Base-by-base conservation (phyloP, 306 rosid genomes). In the Glycine tomentella region DNA sequence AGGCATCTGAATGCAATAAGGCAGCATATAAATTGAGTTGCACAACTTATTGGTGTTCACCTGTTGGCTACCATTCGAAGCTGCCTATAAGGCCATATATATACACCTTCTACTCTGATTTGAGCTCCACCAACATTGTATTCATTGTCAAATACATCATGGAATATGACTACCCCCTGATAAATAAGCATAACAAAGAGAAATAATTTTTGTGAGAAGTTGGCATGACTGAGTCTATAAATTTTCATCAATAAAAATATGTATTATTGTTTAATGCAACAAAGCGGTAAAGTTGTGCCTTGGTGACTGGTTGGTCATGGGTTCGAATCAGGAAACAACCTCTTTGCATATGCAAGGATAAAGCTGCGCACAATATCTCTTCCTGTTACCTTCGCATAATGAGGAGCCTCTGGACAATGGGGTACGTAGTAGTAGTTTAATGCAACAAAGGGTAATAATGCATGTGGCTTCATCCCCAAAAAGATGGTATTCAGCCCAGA, bases 21-120 rank as follows among this genome's bases (percentile, higher is more conserved):
- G 34, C 31, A 51, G 5, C 15, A 9, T 33, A 74, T 56, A 82
- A 67, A 76, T 58, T 68, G 69, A 64, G 72, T 69, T 69, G 49
- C 76, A 63, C 49, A 77, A 46, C 9, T 4, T 12, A 67, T 33
- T 31, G 58, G 4, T 53, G 44, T 59, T 78, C 59, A 95, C 99
- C 99, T 92, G 88, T 83, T 90, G 72, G 98, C 99, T 48, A 95
- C 93, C 95, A 95, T 85, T 67, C 99, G 97, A 85, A 95, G 98
- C 86, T 95, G 99, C 81, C 97, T 87, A 84, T 93, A 95, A 17
- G 99, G 99, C 99, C 99, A 95, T 87, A 95, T 90, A 87, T 93
- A 95, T 86, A 95, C 99, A 88, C 99, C 99, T 90, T 95, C 99
- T 74, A 95, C 91, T 86, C 87, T 95, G 87, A 95, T 88, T 86